phyloP scores from a whole-genome alignment of 2,329 filamentous ascomycete genomes.

The Camptophora hylomeconis region DNA sequence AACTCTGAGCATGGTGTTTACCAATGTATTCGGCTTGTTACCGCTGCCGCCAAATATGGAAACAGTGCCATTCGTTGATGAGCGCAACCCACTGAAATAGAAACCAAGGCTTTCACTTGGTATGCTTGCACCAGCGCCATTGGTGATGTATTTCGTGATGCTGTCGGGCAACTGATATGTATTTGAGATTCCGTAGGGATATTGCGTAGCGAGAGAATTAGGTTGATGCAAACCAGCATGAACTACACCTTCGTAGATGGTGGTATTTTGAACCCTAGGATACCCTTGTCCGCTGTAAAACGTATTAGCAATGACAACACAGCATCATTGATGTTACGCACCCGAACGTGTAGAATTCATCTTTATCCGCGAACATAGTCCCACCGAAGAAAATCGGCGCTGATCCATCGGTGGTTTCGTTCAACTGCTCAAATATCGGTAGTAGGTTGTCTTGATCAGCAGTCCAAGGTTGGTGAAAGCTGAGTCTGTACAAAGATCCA shows the following conservation, averaged over 20 bases:
- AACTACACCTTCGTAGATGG: too few relatives aligned
- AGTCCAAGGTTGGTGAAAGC: constrained; percentile 48
- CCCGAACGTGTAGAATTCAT: constrained; percentile 52
- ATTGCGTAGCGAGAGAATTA: too few relatives aligned
- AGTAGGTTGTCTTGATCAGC: too few relatives aligned
- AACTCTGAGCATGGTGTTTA: constrained; percentile 46
- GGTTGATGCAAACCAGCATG: too few relatives aligned
- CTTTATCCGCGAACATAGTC: constrained; percentile 51
- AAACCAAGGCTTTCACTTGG: constrained; percentile 60
- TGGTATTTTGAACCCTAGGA: too few relatives aligned
- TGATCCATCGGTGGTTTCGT: constrained; percentile 39
- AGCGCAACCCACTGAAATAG: constrained; percentile 57
- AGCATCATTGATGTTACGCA: too few relatives aligned
- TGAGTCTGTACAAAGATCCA: constrained; percentile 44
- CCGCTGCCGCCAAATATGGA: constrained; percentile 27
- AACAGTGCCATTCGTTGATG: constrained; percentile 24
- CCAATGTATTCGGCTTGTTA: constrained; percentile 21
- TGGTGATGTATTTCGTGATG: constrained; percentile 50
- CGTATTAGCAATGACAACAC: too few relatives aligned
- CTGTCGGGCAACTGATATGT: constrained; percentile 28
- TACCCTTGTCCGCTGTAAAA: too few relatives aligned
- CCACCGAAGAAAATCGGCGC: constrained; percentile 46
- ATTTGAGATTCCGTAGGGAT: too few relatives aligned
- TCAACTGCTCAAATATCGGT: too few relatives aligned
- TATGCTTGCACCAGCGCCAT: constrained; percentile 49